Percentiles rank a stretch among this genome's conserved stretches.
These are phyloP conservation scores for Entomortierella parvispora DNA, from an alignment of 192 early-diverging fungal genomes.

Conservation along the genomic window DNA sequence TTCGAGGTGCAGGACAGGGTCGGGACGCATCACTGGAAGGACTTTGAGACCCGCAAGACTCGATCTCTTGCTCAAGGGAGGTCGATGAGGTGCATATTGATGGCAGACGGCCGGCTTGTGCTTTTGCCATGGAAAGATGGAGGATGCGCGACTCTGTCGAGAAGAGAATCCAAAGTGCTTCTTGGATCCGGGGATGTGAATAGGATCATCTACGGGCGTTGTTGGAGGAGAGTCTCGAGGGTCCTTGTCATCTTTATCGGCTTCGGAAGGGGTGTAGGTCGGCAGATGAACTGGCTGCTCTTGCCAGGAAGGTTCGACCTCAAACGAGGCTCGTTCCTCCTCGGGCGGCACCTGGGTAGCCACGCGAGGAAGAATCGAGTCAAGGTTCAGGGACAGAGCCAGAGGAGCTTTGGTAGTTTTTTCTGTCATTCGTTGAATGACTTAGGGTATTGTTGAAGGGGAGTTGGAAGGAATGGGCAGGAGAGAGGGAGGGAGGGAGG, in stretches of 20 bases:
- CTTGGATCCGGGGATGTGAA: slow-evolving; percentile 12
- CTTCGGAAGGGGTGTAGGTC: slow-evolving; percentile 12
- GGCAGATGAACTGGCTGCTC: slow-evolving; percentile 16
- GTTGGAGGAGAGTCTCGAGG: slow-evolving; percentile 18
- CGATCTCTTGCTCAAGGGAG: slow-evolving; percentile 21
- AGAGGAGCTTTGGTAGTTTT: no score
- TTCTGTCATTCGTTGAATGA: background rate
- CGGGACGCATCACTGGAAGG: slow-evolving; percentile 15
- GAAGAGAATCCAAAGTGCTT: slow-evolving; percentile 31
- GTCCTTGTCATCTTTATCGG: slow-evolving; percentile 4
- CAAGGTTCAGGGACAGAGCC: no score
- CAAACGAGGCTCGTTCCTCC: slow-evolving; percentile 5
- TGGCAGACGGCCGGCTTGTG: slow-evolving; percentile 24
- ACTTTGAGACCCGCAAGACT: slow-evolving; percentile 21
- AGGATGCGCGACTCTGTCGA: slow-evolving; percentile 17
- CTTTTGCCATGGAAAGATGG: slow-evolving; percentile 31
- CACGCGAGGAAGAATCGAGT: background rate
- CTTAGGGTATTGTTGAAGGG: background rate
- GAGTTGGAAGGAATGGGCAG: background rate
- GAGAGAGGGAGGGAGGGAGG: background rate
- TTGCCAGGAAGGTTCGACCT: slow-evolving; percentile 18
- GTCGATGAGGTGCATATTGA: slow-evolving; percentile 29
- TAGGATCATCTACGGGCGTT: slow-evolving; percentile 12
- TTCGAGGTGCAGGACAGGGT: slow-evolving; percentile 6
- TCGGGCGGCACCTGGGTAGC: background rate